Percentiles rank a stretch among this genome's conserved stretches.
Conservation (phyloP, 2,329 filamentous ascomycete species). For the Penicillium freii region DNA sequence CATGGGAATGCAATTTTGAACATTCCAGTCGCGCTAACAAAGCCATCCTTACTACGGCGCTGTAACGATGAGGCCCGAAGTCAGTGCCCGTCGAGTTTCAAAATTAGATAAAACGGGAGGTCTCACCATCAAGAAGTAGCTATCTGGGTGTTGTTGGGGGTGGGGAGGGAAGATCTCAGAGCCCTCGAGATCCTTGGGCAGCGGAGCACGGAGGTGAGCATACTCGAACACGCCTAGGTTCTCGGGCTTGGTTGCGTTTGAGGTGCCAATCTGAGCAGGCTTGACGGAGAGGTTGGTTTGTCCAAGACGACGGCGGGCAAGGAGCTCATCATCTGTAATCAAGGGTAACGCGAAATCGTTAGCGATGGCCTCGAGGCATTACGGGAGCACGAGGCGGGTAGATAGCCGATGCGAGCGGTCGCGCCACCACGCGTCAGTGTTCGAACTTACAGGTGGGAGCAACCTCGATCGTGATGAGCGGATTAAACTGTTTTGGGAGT, state of each 20-base stretch:
- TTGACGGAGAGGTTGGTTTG: conserved; percentile 88
- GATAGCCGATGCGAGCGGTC: conserved; percentile 13
- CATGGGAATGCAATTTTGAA: conserved; percentile 68
- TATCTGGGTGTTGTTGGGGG: conserved; percentile 66
- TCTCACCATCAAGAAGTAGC: conserved; percentile 88
- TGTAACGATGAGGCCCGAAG: conserved; percentile 21
- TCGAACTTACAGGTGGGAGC: conserved; percentile 47
- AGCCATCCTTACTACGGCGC: conserved; percentile 66
- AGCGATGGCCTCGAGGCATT: conserved; percentile 12
- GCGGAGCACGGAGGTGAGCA: conserved; percentile 85
- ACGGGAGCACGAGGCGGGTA: conserved; percentile 6
- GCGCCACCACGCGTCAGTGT: conserved; percentile 18
- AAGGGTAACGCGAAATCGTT: conserved; percentile 11
- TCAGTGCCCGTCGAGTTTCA: not conserved
- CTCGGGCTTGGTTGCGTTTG: conserved; percentile 68
- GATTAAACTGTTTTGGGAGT: conserved; percentile 48
- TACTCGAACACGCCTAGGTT: conserved; percentile 89
- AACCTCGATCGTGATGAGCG: conserved; percentile 43
- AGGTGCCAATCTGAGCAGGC: conserved; percentile 68
- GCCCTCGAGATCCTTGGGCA: conserved; percentile 81
- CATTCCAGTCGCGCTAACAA: conserved; percentile 66
- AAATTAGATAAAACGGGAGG: not conserved
- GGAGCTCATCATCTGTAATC: conserved; percentile 65
- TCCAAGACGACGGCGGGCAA: conserved; percentile 81
- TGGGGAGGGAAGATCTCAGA: conserved; percentile 90